Percentiles rank a stretch among this genome's conserved stretches.
Evolutionary conservation across 192 early-diverging fungal genomes (phyloP).

Genomic region (Entomortierella chlamydospora): DNA sequence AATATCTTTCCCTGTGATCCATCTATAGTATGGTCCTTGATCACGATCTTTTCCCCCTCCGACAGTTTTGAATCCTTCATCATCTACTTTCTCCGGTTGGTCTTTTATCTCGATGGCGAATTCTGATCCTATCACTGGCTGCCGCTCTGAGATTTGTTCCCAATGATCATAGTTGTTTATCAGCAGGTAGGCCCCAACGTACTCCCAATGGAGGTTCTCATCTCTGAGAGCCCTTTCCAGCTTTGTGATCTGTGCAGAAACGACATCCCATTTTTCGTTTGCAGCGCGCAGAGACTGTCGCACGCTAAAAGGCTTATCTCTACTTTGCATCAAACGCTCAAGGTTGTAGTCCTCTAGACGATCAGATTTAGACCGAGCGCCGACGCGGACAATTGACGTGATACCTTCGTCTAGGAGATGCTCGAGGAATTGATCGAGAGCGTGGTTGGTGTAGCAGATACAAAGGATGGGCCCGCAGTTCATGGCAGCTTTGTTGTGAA

Average conservation of each 20-base stretch:
- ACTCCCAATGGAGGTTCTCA: constrained; percentile 18
- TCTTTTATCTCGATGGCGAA: too few species aligned
- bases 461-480: constrained; percentile 58
- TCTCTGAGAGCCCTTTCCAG: constrained; percentile 20
- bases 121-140: too few species aligned
- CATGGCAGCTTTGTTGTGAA: constrained; percentile 33
- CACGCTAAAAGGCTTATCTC: constrained; percentile 21
- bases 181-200: constrained; percentile 12
- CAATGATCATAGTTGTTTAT: constrained; percentile 4
- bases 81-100: neutral
- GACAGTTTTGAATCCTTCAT: constrained; percentile 8
- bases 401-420: constrained; percentile 59
- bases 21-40: neutral
- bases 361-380: constrained; percentile 52
- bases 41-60: neutral
- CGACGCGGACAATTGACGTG: constrained; percentile 59
- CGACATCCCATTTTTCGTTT: neutral
- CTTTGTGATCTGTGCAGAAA: constrained; percentile 10
- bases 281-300: constrained; percentile 8
- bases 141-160: constrained; percentile 2
- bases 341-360: constrained; percentile 31
- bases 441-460: constrained; percentile 73
- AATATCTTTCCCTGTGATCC: constrained; percentile 23
- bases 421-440: constrained; percentile 71
- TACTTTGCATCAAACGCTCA: constrained; percentile 17